Evolutionary conservation across 257 asterid species (phyloP), one percentile per base, ranked within the genome.

Genomic region (Agastache rugosa): DNA sequence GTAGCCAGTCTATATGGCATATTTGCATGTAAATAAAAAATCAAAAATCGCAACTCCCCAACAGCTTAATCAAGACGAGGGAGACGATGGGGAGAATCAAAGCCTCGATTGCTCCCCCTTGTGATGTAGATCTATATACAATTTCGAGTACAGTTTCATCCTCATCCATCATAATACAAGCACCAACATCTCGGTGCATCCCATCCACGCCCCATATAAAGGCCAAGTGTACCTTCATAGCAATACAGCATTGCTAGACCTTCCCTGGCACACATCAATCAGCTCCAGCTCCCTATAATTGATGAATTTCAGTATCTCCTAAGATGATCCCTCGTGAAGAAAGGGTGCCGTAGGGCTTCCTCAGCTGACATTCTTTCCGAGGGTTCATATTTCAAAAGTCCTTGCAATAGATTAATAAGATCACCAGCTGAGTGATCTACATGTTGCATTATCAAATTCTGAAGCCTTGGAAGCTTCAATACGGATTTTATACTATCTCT

Each of bases 351-450:
- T 3, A 91, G 81, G 22, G 98, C 98, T 29, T 89, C 93, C 25
- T 80, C 79, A 6, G 97, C 97, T 0, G 96, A 85, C 67, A 93
- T 51, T 78, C 98, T 83, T 16, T 91, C 97, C 0, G 78, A 73
- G 10, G 97, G 96, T 17, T 93, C 96, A 5, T 88, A 88, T 73
- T 86, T 87, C 39, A 93, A 80, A 70, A 93, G 96, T 7, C 97
- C 97, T 75, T 93, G 97, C 45, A 93, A 72, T 35, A 93, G 82
- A 69, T 88, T 77, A 35, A 93, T 89, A 12, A 93, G 86, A 75
- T 93, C 98, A 2, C 98, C 98, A 0, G 96, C 98, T 0, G 97
- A 93, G 78, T 93, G 96, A 73, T 93, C 98, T n/a, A 93, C 98
- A 16, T 88, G 94, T 66, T 91, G 93, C 98, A 93, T 93, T 7